Base-by-base conservation (phyloP, 306 rosid species). In the Malus sylvestris region DNA sequence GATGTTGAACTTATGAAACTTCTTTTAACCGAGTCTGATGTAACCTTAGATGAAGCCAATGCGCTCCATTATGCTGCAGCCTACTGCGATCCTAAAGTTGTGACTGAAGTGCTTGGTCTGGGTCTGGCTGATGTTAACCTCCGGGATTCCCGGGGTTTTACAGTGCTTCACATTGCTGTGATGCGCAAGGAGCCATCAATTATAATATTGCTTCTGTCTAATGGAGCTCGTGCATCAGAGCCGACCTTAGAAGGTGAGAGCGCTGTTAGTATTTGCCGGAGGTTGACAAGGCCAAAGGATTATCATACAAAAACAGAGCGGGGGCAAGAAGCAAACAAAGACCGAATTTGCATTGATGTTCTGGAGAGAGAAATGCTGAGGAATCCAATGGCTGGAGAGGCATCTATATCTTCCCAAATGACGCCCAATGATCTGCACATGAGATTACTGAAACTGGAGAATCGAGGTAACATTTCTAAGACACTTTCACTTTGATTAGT, bases 1-100 rank as follows among this genome's bases (percentile, higher is more conserved):
- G 89, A 86, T 77, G 86, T 86, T 33, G 89, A 74, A 80, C 86
- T 86, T 32, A 71, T 86, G 76, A 86, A 82, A 49, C 83, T 82
- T 64, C 84, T 86, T 53, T 70, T 86, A 67, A 64, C 82, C 1
- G 89, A 86, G 51, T 80, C 89, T 25, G 68, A 83, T n/a, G 67
- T 80, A 74, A 80, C 86, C 25, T 59, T 86, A 61, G 86, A 86
- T 29, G 86, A 80, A 51, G 85, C 86, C 72, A 71, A 77, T 64
- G 89, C 85, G 52, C 86, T 86, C 33, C 89, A 86, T 78, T 82
- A 86, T 35, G 86, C 89, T 27, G 89, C 79, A 58, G 86, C 86
- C 4, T 86, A 86, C 57, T 86, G 86, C 71, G 89, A 86, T 74
- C 83, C 83, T 30, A 86, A 86, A 67, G 80, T 83, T 74, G 76